Evolutionary conservation across 441 rosid species (phyloP).

Genomic region (Eugenia klotzschiana): DNA sequence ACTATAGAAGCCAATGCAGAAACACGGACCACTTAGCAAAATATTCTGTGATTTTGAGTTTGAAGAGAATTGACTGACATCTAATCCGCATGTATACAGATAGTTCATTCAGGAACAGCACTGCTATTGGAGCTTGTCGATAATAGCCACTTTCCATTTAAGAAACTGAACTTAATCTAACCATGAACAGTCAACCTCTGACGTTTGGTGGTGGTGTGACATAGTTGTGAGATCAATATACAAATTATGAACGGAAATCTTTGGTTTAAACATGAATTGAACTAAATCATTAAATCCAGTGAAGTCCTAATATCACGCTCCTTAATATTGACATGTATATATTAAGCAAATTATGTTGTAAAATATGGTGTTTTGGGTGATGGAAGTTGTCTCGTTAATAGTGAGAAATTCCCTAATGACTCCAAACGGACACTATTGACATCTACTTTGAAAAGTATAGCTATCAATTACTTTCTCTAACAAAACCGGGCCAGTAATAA

Average conservation of each 20-base stretch:
- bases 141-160: background rate
- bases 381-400: background rate
- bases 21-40: background rate
- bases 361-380: background rate
- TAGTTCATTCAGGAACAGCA: background rate
- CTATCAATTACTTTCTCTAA: background rate
- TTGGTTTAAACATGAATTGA: background rate
- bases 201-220: background rate
- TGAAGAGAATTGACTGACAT: background rate
- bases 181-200: background rate
- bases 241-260: background rate
- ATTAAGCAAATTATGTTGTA: background rate
- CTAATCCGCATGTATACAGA: background rate
- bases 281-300: background rate
- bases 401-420: background rate
- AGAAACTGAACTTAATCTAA: background rate
- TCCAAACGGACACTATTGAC: background rate
- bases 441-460: background rate
- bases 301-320: background rate
- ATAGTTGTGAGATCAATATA: background rate
- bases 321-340: background rate
- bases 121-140: background rate
- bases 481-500: background rate
- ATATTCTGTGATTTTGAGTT: background rate
- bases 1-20: too few species aligned